Conservation (phyloP, 192 early-diverging fungal species). For the Coemansia sp. region DNA sequence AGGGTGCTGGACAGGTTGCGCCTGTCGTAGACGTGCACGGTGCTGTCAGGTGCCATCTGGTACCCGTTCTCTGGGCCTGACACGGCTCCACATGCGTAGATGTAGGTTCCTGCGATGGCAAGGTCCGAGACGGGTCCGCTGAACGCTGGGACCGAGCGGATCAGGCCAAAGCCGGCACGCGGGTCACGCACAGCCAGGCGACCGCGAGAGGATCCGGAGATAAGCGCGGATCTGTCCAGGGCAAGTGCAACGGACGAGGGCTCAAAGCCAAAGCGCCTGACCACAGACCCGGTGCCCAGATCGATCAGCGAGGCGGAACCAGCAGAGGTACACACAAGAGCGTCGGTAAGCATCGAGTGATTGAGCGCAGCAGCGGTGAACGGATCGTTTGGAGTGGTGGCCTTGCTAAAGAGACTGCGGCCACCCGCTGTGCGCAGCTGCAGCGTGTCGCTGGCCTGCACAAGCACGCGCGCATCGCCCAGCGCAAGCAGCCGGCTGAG, state of each 20-base stretch:
- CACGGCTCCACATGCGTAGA: slow-evolving; percentile 24
- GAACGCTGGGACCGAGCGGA: slow-evolving; percentile 13
- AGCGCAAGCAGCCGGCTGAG: slow-evolving; percentile 66
- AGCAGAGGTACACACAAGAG: slow-evolving; percentile 38
- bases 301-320: slow-evolving; percentile 40
- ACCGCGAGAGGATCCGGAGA: slow-evolving; percentile 26
- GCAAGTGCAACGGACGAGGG: slow-evolving; percentile 13
- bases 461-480: slow-evolving; percentile 62
- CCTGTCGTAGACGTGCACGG: slow-evolving; percentile 32
- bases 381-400: slow-evolving; percentile 56
- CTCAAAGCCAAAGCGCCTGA: slow-evolving; percentile 17
- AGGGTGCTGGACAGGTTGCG: slow-evolving; percentile 24
- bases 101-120: neutral
- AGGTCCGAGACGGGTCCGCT: slow-evolving; percentile 27
- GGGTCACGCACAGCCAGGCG: slow-evolving; percentile 34
- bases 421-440: slow-evolving; percentile 62
- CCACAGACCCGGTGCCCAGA: slow-evolving; percentile 22
- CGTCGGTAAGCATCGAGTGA: slow-evolving; percentile 28
- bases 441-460: slow-evolving; percentile 60
- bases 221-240: slow-evolving; percentile 5
- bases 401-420: slow-evolving; percentile 37
- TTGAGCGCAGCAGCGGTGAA: slow-evolving; percentile 27
- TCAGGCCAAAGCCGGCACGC: slow-evolving; percentile 13
- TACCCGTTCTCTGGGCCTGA: slow-evolving; percentile 5
- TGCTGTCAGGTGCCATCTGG: slow-evolving; percentile 8